A percentile compares a stretch with the other conserved stretches of the same genome.
phyloP scores from a whole-genome alignment of 202 grass and related monocot species.

The Carex sylvatica region DNA sequence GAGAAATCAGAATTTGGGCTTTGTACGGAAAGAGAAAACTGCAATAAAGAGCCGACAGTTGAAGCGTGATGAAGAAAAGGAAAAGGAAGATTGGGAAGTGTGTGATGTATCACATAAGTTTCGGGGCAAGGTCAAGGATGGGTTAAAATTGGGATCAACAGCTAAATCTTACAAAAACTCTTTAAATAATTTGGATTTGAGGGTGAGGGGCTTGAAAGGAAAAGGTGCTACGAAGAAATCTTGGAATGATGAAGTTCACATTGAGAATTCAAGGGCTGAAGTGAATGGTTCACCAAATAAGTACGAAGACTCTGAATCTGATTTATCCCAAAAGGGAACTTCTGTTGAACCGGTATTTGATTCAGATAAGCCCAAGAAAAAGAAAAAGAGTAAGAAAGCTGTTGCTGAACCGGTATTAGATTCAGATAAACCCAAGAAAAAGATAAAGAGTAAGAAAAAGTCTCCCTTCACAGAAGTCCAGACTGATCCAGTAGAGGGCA shows the following conservation, averaged over 20 bases:
- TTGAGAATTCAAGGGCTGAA: constrained; percentile 24
- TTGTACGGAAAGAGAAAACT: neutral
- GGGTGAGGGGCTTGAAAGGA: constrained; percentile 18
- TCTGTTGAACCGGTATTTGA: constrained; percentile 18
- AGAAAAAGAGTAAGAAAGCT: constrained; percentile 22
- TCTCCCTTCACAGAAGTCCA: neutral
- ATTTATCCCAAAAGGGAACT: constrained; percentile 37
- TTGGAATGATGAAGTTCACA: constrained; percentile 26
- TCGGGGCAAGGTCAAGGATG: constrained; percentile 16
- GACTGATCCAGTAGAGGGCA: neutral
- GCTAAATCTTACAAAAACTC: constrained; percentile 8
- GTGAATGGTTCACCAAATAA: constrained; percentile 15
- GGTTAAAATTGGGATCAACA: constrained; percentile 3
- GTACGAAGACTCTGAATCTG: constrained; percentile 43
- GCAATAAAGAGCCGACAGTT: neutral
- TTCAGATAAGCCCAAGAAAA: constrained; percentile 30
- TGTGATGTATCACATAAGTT: neutral
- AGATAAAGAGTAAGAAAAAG: constrained; percentile 24
- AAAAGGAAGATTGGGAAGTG: neutral
- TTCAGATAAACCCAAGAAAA: constrained; percentile 33
- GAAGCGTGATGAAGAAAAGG: constrained; percentile 17
- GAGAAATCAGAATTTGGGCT: constrained; percentile 3
- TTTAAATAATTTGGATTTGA: constrained; percentile 23
- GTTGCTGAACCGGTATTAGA: constrained; percentile 25
- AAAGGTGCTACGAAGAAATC: constrained; percentile 20